phyloP scores from a whole-genome alignment of 495 filamentous ascomycete genomes.

The Immersiella caudata region DNA sequence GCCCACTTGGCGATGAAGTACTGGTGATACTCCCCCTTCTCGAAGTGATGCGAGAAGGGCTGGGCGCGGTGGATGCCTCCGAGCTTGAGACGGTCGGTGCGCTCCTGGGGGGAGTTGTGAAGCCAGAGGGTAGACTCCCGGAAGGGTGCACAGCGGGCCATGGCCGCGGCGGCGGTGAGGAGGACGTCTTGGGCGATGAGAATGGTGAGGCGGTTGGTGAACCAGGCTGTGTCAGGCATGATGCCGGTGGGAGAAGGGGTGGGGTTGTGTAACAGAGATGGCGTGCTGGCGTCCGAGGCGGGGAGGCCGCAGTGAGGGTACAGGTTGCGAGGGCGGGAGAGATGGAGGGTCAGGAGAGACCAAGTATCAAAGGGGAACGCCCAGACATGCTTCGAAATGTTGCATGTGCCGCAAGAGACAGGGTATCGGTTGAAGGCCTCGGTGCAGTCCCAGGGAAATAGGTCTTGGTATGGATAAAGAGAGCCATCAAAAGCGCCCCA shows the following conservation, averaged over 20 bases:
- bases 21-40: conserved; percentile 34
- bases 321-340: conserved; percentile 34
- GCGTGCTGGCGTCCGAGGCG: background rate
- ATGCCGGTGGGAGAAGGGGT: background rate
- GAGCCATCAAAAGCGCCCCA: conserved; percentile 45
- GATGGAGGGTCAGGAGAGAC: conserved; percentile 43
- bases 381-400: conserved; percentile 47
- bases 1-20: conserved; percentile 44
- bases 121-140: conserved; percentile 31
- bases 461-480: conserved; percentile 40
- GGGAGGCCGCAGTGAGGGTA: conserved; percentile 28
- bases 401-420: conserved; percentile 41
- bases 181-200: conserved; percentile 38
- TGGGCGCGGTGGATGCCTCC: conserved; percentile 51
- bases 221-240: conserved; percentile 27
- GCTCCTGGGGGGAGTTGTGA: conserved; percentile 18
- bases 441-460: conserved; percentile 53
- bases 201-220: conserved; percentile 39
- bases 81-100: conserved; percentile 37
- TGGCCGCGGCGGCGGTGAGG: conserved; percentile 37
- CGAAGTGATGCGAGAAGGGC: conserved; percentile 44
- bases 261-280: conserved; percentile 8
- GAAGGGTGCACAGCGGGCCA: conserved; percentile 36
- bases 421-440: conserved; percentile 45
- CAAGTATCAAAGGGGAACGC: conserved; percentile 52